Evolutionary conservation across 306 rosid genomes (phyloP), one percentile per base, ranked within the genome.

Genomic region (Vicia faba): DNA sequence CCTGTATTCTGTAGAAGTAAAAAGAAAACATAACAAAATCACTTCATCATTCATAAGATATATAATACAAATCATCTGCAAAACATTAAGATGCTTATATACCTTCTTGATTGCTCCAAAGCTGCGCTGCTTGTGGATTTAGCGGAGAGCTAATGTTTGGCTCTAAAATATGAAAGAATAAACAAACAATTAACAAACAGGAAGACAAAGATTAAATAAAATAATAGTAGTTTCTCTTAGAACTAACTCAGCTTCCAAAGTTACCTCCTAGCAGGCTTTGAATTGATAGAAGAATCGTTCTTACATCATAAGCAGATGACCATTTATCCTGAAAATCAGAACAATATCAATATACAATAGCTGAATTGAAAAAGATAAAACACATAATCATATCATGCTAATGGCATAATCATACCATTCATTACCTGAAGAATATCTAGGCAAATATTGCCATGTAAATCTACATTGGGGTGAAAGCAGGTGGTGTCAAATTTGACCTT

Each of bases 81-180:
- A 40, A 65, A 23, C 18, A 58, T 26, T 29, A 20, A 8, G 11
- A 26, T 35, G 12, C 41, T 61, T n/a, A 2, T 61, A 71, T 76
- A 90, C 97, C 99, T 86, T 91, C 87, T 85, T 95, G 99, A 75
- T 90, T 88, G 75, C 79, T 78, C 99, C 97, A 95, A 43, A 95
- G 82, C 70, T 88, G 92, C 11, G 99, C 99, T 48, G 99, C 99
- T 79, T 88, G 97, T 40, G 84, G 78, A 76, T 95, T 95, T 44
- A 95, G 82, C 7, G 99, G 99, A n/a, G 96, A 90, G 70, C 90
- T 89, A 50, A 75, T 89, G 75, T 87, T 92, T 50, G 96, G 97
- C 73, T 91, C 97, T 91, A 81, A 57, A 76, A 45, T 51, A 53
- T 19, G 20, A 20, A 33, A 11, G 33, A 13, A 18, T 28, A 16